phyloP scores from a whole-genome alignment of 441 rosid species.

The Metrosideros polymorpha region DNA sequence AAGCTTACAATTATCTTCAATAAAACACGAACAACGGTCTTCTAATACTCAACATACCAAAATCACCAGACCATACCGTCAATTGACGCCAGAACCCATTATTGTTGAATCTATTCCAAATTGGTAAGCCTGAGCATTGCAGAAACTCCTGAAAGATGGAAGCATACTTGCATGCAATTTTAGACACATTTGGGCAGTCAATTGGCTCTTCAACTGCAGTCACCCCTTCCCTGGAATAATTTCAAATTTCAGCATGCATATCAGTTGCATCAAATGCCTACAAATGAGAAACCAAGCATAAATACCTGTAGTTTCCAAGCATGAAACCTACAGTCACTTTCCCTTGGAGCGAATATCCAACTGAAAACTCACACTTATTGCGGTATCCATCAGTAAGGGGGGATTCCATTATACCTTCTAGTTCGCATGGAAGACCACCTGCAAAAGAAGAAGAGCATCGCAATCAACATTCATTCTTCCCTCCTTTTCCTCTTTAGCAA shows the following conservation, averaged over 20 bases:
- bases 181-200: conserved; percentile 87
- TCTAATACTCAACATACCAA: not conserved
- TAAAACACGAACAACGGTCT: not conserved
- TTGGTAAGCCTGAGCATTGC: conserved; percentile 60
- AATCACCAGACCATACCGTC: conserved; percentile 41
- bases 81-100: conserved; percentile 94
- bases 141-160: conserved; percentile 72
- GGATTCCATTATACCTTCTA: conserved; percentile 79
- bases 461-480: not conserved
- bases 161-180: conserved; percentile 62
- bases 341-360: conserved; percentile 77
- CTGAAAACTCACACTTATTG: conserved; percentile 94
- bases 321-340: conserved; percentile 83
- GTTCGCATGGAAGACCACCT: conserved; percentile 88
- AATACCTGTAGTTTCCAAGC: conserved; percentile 89
- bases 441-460: not conserved
- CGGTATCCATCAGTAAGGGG: conserved; percentile 83
- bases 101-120: conserved; percentile 89
- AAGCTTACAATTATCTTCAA: not conserved
- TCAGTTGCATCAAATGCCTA: conserved; percentile 3
- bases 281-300: not conserved
- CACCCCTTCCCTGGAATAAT: conserved; percentile 69
- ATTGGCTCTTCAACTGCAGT: conserved; percentile 91
- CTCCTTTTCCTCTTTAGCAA: not conserved
- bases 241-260: conserved; percentile 5